Conservation (phyloP, 805 yeast genomes). For the Cephaloascus fragrans region DNA sequence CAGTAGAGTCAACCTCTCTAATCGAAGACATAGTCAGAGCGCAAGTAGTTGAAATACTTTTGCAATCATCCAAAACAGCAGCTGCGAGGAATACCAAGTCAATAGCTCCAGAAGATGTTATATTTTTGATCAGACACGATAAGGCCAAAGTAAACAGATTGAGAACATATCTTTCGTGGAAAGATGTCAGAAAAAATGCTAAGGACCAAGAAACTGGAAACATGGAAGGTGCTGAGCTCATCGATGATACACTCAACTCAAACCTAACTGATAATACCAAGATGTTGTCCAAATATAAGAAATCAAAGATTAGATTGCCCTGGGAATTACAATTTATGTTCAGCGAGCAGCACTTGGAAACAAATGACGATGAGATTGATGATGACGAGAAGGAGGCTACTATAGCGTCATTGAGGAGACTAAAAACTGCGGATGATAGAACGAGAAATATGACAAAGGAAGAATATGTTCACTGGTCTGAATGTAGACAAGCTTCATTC, state of each 20-base stretch:
- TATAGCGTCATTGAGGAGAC: conserved; percentile 74
- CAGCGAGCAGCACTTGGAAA: conserved; percentile 76
- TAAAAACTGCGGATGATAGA: conserved; percentile 89
- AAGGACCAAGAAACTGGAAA: conserved; percentile 47
- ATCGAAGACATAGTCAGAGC: conserved; percentile 93
- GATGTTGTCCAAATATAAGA: conserved; percentile 27
- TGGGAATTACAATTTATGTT: conserved; percentile 97
- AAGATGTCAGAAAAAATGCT: conserved; percentile 82
- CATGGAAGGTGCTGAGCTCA: conserved; percentile 14
- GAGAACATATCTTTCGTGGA: conserved; percentile 91
- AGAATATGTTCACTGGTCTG: conserved; percentile 98
- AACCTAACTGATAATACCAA: not conserved
- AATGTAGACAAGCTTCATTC: conserved; percentile 94
- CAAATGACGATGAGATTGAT: conserved; percentile 59
- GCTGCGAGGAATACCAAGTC: conserved; percentile 72
- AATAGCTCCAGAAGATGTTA: conserved; percentile 86
- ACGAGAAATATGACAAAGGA: conserved; percentile 91
- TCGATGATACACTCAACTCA: not conserved
- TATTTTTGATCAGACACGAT: conserved; percentile 86
- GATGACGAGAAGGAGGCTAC: conserved; percentile 90
- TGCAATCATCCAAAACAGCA: conserved; percentile 74
- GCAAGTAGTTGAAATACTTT: conserved; percentile 79
- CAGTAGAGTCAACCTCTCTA: conserved; percentile 81
- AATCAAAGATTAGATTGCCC: conserved; percentile 75
- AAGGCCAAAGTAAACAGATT: conserved; percentile 87